phyloP scores from a whole-genome alignment of 2,329 filamentous ascomycete species.

The Malbranchea cinnamomea region DNA sequence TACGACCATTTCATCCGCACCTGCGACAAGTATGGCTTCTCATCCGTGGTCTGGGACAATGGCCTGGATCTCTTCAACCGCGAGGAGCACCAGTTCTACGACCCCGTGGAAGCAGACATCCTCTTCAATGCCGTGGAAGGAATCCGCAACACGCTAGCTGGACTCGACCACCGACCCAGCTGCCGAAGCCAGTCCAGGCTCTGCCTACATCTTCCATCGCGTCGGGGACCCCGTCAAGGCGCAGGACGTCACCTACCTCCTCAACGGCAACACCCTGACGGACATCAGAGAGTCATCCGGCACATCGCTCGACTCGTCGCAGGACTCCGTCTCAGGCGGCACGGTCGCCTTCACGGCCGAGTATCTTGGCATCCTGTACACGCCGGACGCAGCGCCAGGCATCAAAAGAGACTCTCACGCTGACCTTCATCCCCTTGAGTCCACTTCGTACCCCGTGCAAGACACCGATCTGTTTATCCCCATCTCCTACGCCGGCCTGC shows the following conservation, averaged over 20 bases:
- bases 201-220: conserved; percentile 42
- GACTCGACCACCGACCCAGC: conserved; percentile 36
- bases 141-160: conserved; percentile 34
- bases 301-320: conserved; percentile 23
- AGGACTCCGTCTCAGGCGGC: conserved; percentile 34
- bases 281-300: conserved; percentile 26
- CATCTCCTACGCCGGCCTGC: conserved; percentile 37
- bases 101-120: conserved; percentile 35
- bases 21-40: conserved; percentile 35
- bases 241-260: conserved; percentile 33
- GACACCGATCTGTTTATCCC: conserved; percentile 34
- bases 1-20: conserved; percentile 39
- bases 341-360: conserved; percentile 33
- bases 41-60: conserved; percentile 45
- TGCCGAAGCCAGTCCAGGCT: conserved; percentile 33
- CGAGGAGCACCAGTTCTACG: conserved; percentile 34
- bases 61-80: conserved; percentile 42
- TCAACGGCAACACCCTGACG: conserved; percentile 40
- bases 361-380: conserved; percentile 34
- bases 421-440: conserved; percentile 39
- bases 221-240: conserved; percentile 29
- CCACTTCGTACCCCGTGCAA: conserved; percentile 24
- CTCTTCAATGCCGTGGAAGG: conserved; percentile 31
- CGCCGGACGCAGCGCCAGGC: conserved; percentile 28
- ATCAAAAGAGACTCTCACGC: conserved; percentile 36